Percentiles rank a stretch among this genome's conserved stretches.
Conservation (phyloP, 768 basidiomycete species). For the Russula compacta region DNA sequence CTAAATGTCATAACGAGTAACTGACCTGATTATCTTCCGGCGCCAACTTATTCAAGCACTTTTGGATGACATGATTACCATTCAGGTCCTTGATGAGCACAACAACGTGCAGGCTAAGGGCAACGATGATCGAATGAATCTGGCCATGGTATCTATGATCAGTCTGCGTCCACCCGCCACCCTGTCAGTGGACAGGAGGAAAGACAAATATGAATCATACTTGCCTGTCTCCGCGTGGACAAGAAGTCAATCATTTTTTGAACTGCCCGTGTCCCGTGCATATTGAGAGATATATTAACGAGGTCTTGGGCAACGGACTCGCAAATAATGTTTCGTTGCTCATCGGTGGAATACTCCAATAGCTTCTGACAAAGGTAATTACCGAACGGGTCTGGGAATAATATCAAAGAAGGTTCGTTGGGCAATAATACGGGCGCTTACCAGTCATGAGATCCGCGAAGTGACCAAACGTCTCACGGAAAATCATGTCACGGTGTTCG, state of each 20-base stretch:
- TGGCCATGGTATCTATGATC: constrained; percentile 78
- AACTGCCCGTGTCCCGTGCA: constrained; percentile 98
- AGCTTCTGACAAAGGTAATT: constrained; percentile 99
- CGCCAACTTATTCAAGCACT: constrained; percentile 95
- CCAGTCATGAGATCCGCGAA: constrained; percentile 99
- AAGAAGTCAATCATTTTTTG: constrained; percentile 99
- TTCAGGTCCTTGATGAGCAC: constrained; percentile 98
- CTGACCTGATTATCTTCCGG: constrained; percentile 95
- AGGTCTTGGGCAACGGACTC: constrained; percentile 96
- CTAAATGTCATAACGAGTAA: not conserved
- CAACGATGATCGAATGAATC: constrained; percentile 95
- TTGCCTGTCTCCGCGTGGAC: constrained; percentile 86
- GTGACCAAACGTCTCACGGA: constrained; percentile 94
- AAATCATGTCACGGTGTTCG: constrained; percentile 98
- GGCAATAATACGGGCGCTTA: constrained; percentile 26
- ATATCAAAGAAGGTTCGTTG: not conserved
- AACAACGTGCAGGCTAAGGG: constrained; percentile 94
- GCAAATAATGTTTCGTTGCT: constrained; percentile 93
- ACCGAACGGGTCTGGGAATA: constrained; percentile 79
- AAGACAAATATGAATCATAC: constrained; percentile 31
- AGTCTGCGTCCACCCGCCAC: constrained; percentile 43
- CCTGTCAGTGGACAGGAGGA: constrained; percentile 44
- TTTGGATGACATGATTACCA: constrained; percentile 97
- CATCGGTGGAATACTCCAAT: constrained; percentile 93
- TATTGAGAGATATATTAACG: constrained; percentile 96